These are phyloP conservation scores for Allium fistulosum DNA, from an alignment of 106 monocot genomes.

Conservation along the genomic window DNA sequence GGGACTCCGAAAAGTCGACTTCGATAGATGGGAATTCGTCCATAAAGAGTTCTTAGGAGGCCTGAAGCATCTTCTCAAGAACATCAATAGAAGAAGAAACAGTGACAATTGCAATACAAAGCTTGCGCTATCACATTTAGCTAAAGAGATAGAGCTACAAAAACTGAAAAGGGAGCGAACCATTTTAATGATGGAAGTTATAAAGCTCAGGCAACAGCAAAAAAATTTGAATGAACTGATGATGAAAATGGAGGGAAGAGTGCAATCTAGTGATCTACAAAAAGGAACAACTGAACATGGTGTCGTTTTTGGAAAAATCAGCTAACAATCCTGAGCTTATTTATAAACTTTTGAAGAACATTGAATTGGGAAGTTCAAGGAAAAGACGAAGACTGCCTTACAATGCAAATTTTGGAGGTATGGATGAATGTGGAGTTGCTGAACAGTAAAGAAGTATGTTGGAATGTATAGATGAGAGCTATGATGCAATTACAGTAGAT, in stretches of 20 bases:
- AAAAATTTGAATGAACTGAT: conserved; percentile 32
- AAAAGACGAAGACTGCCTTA: conserved; percentile 24
- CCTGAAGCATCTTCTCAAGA: conserved; percentile 47
- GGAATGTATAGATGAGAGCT: too few relatives aligned
- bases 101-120: neutral
- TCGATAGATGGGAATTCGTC: conserved; percentile 65
- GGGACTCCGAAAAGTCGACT: conserved; percentile 79
- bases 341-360: conserved; percentile 8
- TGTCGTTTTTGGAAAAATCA: conserved; percentile 37
- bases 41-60: conserved; percentile 44
- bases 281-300: conserved; percentile 36
- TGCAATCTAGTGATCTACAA: conserved; percentile 29
- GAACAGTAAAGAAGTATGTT: too few relatives aligned
- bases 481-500: too few relatives aligned
- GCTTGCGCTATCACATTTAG: neutral
- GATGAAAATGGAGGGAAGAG: conserved; percentile 30
- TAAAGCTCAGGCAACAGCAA: conserved; percentile 44
- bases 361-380: conserved; percentile 5
- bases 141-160: conserved; percentile 12
- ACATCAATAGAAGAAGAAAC: conserved; percentile 33
- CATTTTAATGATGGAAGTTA: conserved; percentile 37
- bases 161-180: conserved; percentile 23
- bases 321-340: conserved; percentile 26
- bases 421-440: neutral
- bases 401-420: neutral